Evolutionary conservation across 176 grass and related monocot species (phyloP).

Genomic region (Carex pumila): DNA sequence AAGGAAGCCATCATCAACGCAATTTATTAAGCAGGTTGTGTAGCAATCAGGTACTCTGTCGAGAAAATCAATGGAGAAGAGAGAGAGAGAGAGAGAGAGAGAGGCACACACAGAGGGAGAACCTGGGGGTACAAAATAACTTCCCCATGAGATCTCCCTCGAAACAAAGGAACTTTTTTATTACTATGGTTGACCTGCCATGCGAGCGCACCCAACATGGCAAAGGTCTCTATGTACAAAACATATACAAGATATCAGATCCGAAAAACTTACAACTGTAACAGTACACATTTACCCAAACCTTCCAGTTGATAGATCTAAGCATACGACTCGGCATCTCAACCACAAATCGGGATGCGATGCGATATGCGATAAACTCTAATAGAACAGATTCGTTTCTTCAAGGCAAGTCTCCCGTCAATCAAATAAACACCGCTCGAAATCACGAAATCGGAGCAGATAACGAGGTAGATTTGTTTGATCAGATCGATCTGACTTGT

Average conservation of each 20-base stretch:
- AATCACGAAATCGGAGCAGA: neutral
- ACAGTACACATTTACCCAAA: neutral
- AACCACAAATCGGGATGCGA: too few species aligned
- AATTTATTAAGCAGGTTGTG: neutral
- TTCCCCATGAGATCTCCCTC: conserved; percentile 24
- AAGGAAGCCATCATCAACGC: neutral
- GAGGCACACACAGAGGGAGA: neutral
- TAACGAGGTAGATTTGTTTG: neutral
- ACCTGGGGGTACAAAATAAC: neutral
- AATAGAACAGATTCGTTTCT: neutral
- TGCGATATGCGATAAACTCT: too few species aligned
- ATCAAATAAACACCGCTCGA: neutral
- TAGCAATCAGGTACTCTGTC: neutral
- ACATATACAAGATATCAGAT: conserved; percentile 18
- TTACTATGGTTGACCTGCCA: conserved; percentile 24
- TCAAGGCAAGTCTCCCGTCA: neutral
- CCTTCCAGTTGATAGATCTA: neutral
- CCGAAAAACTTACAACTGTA: neutral
- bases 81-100: neutral
- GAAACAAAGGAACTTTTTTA: neutral
- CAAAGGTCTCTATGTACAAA: conserved; percentile 20
- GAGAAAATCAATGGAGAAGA: neutral
- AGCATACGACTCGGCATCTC: neutral
- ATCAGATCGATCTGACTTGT: neutral
- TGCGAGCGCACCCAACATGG: conserved; percentile 33